These are phyloP conservation scores for Ceratocystis papillata DNA, from an alignment of 2,329 filamentous ascomycete species.

Conservation along the genomic window DNA sequence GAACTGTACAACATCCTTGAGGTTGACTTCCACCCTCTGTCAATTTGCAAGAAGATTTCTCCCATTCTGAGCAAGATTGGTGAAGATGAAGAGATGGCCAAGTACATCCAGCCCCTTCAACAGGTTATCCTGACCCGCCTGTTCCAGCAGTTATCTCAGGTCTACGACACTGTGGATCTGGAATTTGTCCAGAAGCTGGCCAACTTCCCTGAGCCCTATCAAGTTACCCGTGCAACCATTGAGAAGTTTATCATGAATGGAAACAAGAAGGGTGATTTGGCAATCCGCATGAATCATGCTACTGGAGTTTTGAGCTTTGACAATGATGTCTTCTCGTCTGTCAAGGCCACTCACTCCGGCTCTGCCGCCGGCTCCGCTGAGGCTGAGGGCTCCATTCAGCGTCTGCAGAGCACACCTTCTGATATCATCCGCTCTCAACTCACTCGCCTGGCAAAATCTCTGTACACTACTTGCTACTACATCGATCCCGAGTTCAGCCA, in stretches of 20 bases:
- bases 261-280: slow-evolving; percentile 97
- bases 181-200: slow-evolving; percentile 87
- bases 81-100: slow-evolving; percentile 88
- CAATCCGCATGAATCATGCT: slow-evolving; percentile 91
- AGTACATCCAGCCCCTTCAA: slow-evolving; percentile 89
- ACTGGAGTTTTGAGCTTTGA: slow-evolving; percentile 94
- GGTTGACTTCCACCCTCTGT: slow-evolving; percentile 96
- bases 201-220: slow-evolving; percentile 91
- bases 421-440: slow-evolving; percentile 96
- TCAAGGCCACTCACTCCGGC: slow-evolving; percentile 80
- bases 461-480: slow-evolving; percentile 91
- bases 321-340: slow-evolving; percentile 93
- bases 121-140: slow-evolving; percentile 96
- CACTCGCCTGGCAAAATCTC: slow-evolving; percentile 76
- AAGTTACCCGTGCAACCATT: slow-evolving; percentile 79
- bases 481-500: slow-evolving; percentile 85
- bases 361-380: slow-evolving; percentile 80
- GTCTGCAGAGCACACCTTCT: slow-evolving; percentile 91
- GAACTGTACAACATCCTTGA: slow-evolving; percentile 98
- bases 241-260: slow-evolving; percentile 99
- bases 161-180: slow-evolving; percentile 95
- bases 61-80: slow-evolving; percentile 91
- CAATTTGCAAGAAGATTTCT: slow-evolving; percentile 98
- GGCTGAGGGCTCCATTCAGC: slow-evolving; percentile 77
- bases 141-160: slow-evolving; percentile 97